phyloP scores from a whole-genome alignment of 1,284 basidiomycete genomes.

The Cutaneotrichosporon cutaneum region DNA sequence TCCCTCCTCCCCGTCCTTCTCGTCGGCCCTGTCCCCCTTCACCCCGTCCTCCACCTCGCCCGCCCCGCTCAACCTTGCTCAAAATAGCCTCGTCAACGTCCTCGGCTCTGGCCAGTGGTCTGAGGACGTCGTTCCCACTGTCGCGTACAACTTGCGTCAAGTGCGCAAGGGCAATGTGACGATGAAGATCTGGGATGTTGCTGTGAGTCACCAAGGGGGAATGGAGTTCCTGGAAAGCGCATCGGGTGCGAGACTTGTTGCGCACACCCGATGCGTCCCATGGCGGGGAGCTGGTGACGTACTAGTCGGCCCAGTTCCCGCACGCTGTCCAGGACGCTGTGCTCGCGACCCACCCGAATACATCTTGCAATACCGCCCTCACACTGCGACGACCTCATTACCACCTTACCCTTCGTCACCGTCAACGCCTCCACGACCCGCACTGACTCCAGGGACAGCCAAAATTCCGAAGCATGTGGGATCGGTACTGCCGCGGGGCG shows the following conservation, averaged over 20 bases:
- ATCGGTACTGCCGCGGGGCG: slow-evolving; percentile 90
- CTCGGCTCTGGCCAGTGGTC: slow-evolving; percentile 88
- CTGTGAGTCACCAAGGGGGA: slow-evolving; percentile 48
- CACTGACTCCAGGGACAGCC: slow-evolving; percentile 67
- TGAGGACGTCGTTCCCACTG: slow-evolving; percentile 89
- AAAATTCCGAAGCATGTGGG: slow-evolving; percentile 79
- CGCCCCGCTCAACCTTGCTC: background rate
- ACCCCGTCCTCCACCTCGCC: background rate
- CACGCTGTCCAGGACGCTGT: too few species aligned
- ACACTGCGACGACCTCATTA: background rate
- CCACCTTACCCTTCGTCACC: too few species aligned
- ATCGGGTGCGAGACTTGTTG: too few species aligned
- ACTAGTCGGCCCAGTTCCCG: too few species aligned
- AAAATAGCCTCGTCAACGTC: slow-evolving; percentile 68
- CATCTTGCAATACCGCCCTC: too few species aligned
- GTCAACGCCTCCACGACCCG: background rate
- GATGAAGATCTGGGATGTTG: slow-evolving; percentile 94
- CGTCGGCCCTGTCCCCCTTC: background rate
- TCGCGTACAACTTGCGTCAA: slow-evolving; percentile 72
- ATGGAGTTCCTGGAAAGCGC: background rate
- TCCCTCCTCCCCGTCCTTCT: background rate
- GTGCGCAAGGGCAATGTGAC: slow-evolving; percentile 86
- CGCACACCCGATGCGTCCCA: background rate
- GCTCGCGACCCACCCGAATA: too few species aligned
- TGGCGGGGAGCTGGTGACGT: too few species aligned